Percentiles rank a stretch among this genome's conserved stretches.
Conservation (phyloP, 768 basidiomycete genomes). For the Agaricus blazei region DNA sequence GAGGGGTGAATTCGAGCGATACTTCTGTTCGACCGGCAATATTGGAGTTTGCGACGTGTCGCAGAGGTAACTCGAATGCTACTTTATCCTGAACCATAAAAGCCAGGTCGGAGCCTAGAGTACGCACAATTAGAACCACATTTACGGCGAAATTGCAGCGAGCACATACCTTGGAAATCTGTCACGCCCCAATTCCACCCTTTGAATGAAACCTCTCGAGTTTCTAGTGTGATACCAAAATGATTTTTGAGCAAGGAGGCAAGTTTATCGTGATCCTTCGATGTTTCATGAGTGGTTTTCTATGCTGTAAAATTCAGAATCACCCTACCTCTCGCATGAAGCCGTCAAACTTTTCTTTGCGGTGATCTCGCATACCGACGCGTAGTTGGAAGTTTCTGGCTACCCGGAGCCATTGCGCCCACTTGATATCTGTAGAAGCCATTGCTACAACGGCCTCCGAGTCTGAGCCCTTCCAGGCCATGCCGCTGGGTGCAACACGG, state of each 20-base stretch:
- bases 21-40: slow-evolving; percentile 97
- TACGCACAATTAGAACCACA: neutral
- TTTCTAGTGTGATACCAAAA: slow-evolving; percentile 82
- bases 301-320: neutral
- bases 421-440: slow-evolving; percentile 71
- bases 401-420: slow-evolving; percentile 88
- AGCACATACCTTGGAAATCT: slow-evolving; percentile 77
- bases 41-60: slow-evolving; percentile 91
- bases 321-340: slow-evolving; percentile 79
- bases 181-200: slow-evolving; percentile 99
- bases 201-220: slow-evolving; percentile 81
- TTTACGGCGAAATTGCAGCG: neutral
- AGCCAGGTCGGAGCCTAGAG: slow-evolving; percentile 80
- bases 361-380: slow-evolving; percentile 72
- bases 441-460: slow-evolving; percentile 59
- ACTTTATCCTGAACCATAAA: slow-evolving; percentile 87
- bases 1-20: slow-evolving; percentile 86
- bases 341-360: slow-evolving; percentile 86
- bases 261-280: slow-evolving; percentile 88
- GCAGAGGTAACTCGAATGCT: slow-evolving; percentile 85
- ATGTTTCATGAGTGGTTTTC: neutral
- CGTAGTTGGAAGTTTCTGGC: slow-evolving; percentile 90
- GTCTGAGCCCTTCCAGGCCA: slow-evolving; percentile 91
- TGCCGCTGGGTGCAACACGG: slow-evolving; percentile 83
- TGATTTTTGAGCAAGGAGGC: slow-evolving; percentile 77